phyloP scores from a whole-genome alignment of 805 yeast genomes.

The Hanseniaspora lachancei region DNA sequence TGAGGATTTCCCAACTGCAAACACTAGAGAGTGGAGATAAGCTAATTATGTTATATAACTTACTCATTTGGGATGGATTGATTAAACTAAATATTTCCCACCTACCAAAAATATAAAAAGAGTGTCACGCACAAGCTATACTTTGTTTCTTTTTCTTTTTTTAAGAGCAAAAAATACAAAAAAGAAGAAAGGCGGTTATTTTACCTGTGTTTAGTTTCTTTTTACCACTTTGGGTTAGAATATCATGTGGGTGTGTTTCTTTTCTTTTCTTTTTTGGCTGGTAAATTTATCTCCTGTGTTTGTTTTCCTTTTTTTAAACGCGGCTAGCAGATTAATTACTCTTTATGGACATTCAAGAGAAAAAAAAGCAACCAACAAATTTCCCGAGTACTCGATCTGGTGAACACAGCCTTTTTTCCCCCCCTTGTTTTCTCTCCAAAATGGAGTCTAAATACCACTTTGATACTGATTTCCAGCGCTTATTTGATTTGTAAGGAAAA shows the following conservation, averaged over 20 bases:
- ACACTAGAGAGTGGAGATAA: constrained; percentile 5
- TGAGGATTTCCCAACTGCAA: background rate
- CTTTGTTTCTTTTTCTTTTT: background rate
- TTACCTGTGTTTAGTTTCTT: background rate
- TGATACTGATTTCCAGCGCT: no score
- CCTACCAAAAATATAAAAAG: background rate
- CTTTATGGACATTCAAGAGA: background rate
- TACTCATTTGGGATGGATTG: background rate
- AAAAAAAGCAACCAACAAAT: background rate
- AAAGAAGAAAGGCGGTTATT: background rate
- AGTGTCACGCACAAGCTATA: no score
- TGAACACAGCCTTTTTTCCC: background rate
- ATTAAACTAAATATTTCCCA: background rate
- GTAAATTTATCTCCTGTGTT: background rate
- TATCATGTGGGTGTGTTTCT: no score
- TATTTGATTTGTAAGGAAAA: background rate
- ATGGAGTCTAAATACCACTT: no score
- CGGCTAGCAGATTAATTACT: background rate
- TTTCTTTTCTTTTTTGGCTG: background rate
- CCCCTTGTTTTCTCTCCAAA: background rate
- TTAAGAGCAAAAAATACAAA: background rate
- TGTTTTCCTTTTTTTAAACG: background rate
- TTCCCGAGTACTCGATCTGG: no score
- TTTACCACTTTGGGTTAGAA: background rate
- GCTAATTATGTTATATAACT: background rate